These are phyloP conservation scores for Termitomyces sp. DNA, from an alignment of 768 basidiomycete genomes.

Conservation along the genomic window DNA sequence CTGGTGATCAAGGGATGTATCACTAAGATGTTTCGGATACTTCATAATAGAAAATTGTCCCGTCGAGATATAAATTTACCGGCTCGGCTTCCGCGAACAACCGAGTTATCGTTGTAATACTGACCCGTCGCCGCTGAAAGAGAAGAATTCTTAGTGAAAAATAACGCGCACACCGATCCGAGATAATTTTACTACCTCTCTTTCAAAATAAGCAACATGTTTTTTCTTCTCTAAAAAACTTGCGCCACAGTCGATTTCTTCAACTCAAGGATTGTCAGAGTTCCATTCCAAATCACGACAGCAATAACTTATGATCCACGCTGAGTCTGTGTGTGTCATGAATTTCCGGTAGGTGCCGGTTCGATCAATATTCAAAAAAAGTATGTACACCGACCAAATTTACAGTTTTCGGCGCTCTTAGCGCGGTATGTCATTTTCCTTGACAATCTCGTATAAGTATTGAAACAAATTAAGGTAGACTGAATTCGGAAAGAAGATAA, in stretches of 20 bases:
- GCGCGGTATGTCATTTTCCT: constrained; percentile 1
- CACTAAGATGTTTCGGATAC: not conserved
- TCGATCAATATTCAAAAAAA: not conserved
- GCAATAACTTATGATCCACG: too few relatives aligned
- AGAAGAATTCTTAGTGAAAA: not conserved
- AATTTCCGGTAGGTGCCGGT: not conserved
- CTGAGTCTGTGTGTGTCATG: too few relatives aligned
- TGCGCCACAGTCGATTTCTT: not conserved
- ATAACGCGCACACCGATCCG: not conserved
- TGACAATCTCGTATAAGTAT: not conserved
- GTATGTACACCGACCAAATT: not conserved
- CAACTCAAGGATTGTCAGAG: not conserved
- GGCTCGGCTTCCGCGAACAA: not conserved
- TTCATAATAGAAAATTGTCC: not conserved
- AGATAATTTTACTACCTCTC: not conserved
- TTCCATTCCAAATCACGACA: not conserved
- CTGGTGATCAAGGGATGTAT: not conserved
- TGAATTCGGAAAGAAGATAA: constrained; percentile 2
- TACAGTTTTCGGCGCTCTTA: too few relatives aligned
- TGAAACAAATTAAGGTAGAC: not conserved
- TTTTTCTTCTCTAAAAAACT: too few relatives aligned
- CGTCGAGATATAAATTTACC: not conserved
- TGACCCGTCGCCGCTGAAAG: not conserved
- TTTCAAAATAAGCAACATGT: not conserved
- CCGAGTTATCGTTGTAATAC: too few relatives aligned